A percentile compares a stretch with the other conserved stretches of the same genome.
Evolutionary conservation across 805 yeast species (phyloP).

Genomic region (Barnettozyma sucrosica): DNA sequence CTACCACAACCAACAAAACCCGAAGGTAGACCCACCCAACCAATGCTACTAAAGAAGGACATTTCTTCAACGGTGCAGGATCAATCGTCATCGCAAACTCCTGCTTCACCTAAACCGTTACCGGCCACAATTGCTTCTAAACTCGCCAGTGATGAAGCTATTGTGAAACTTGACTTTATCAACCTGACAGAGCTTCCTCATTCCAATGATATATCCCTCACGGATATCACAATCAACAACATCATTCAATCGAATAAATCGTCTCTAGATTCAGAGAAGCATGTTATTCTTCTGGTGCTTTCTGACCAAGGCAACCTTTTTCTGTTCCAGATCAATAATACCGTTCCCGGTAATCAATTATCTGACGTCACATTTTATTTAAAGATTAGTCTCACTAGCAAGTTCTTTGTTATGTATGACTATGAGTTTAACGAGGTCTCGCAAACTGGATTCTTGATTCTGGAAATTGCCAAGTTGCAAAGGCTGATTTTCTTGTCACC

Average conservation of each 20-base stretch:
- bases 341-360: constrained; percentile 13
- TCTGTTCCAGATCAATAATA: constrained; percentile 19
- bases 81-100: background rate
- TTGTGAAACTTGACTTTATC: constrained; percentile 24
- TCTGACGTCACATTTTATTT: constrained; percentile 20
- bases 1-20: too few relatives aligned
- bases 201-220: constrained; percentile 14
- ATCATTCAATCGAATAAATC: constrained; percentile 25
- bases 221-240: constrained; percentile 28
- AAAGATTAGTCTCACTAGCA: constrained; percentile 41
- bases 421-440: constrained; percentile 60
- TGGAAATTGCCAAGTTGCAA: constrained; percentile 54
- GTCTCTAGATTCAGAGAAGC: constrained; percentile 18
- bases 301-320: constrained; percentile 31
- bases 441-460: constrained; percentile 54
- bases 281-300: constrained; percentile 27
- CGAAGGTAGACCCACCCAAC: too few relatives aligned
- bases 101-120: background rate
- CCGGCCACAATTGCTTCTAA: background rate
- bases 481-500: constrained; percentile 53
- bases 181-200: constrained; percentile 17
- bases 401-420: constrained; percentile 68
- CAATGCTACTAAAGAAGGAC: background rate
- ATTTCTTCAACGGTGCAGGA: background rate
- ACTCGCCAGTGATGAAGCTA: constrained; percentile 12